phyloP scores from a whole-genome alignment of 345 rosid species.

The Mallotus nudiflorus region DNA sequence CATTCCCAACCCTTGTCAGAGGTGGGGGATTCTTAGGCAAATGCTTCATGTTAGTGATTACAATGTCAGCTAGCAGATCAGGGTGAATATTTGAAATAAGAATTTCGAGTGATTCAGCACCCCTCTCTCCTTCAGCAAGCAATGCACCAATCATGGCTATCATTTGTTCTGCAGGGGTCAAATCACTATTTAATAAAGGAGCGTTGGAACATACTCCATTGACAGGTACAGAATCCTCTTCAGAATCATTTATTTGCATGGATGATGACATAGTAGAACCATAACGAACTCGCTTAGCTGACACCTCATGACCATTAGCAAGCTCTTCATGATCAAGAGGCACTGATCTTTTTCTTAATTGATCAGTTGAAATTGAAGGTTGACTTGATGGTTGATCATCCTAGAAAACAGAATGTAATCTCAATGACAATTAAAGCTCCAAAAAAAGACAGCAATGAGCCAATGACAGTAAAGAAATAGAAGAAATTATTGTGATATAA shows the following conservation, averaged over 20 bases:
- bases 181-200: conserved; percentile 58
- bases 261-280: conserved; percentile 40
- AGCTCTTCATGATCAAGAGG: conserved; percentile 61
- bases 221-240: conserved; percentile 45
- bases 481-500: neutral
- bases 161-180: conserved; percentile 94
- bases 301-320: conserved; percentile 54
- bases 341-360: conserved; percentile 65
- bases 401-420: conserved; percentile 38
- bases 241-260: conserved; percentile 49
- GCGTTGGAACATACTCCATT: conserved; percentile 56
- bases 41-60: conserved; percentile 90
- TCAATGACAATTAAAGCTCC: neutral
- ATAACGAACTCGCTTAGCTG: conserved; percentile 59
- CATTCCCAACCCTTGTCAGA: conserved; percentile 48
- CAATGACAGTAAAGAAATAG: conserved; percentile 1
- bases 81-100: conserved; percentile 92
- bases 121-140: conserved; percentile 99
- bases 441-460: neutral
- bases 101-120: conserved; percentile 92
- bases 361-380: conserved; percentile 52
- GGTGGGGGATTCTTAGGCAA: conserved; percentile 73
- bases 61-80: conserved; percentile 96
- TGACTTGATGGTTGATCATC: conserved; percentile 70
- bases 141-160: conserved; percentile 96